Percentiles rank a stretch among this genome's conserved stretches.
Conservation (phyloP, 2,329 filamentous ascomycete species). For the Diplodia intermedia region DNA sequence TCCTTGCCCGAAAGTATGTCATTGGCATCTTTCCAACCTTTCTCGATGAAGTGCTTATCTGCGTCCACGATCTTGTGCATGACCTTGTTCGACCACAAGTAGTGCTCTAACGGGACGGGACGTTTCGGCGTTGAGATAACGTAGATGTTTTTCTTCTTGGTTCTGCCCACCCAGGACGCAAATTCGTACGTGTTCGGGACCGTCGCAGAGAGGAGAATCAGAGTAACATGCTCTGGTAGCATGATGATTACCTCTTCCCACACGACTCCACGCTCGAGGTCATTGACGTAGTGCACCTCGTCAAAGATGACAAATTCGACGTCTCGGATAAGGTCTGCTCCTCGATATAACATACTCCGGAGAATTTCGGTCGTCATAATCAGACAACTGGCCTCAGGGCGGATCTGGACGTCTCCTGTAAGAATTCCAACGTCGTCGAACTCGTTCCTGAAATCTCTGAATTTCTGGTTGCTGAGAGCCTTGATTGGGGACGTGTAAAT, state of each 20-base stretch:
- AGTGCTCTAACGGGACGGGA: constrained; percentile 93
- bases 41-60: constrained; percentile 89
- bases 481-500: constrained; percentile 99
- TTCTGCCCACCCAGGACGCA: constrained; percentile 96
- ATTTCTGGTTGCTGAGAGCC: constrained; percentile 97
- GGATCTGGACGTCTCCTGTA: constrained; percentile 97
- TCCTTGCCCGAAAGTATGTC: constrained; percentile 81
- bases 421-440: constrained; percentile 98
- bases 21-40: constrained; percentile 94
- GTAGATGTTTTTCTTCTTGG: constrained; percentile 98
- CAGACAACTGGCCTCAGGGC: constrained; percentile 94
- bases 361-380: constrained; percentile 99
- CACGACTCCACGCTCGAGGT: constrained; percentile 92
- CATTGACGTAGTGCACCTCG: constrained; percentile 98
- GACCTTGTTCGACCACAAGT: constrained; percentile 90
- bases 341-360: constrained; percentile 96
- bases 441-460: constrained; percentile 85
- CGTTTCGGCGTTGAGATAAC: constrained; percentile 97
- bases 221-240: constrained; percentile 94
- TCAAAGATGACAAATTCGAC: constrained; percentile 99
- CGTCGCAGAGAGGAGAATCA: constrained; percentile 93
- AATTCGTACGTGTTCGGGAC: constrained; percentile 98
- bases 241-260: constrained; percentile 99
- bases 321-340: constrained; percentile 93
- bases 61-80: constrained; percentile 95